phyloP scores from a whole-genome alignment of 129 eudicot genomes.

The Artemisia argyi region DNA sequence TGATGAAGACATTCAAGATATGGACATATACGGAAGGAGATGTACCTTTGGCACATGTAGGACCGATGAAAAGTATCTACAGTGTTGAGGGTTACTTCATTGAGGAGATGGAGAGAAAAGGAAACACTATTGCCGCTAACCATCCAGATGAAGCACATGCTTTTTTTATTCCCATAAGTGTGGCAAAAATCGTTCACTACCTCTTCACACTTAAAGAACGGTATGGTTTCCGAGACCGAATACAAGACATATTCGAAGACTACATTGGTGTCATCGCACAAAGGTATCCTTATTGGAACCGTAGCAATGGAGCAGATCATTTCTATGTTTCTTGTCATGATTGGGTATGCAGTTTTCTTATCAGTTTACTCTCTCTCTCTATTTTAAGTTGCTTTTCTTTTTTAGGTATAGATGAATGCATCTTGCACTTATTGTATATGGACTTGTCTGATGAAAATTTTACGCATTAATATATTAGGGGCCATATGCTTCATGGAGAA shows the following conservation, averaged over 20 bases:
- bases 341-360: slow-evolving; percentile 36
- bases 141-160: slow-evolving; percentile 66
- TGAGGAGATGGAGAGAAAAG: slow-evolving; percentile 44
- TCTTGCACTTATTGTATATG: too few species aligned
- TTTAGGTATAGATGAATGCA: too few species aligned
- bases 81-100: slow-evolving; percentile 71
- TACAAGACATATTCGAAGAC: slow-evolving; percentile 41
- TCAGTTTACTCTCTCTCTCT: too few species aligned
- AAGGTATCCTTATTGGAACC: slow-evolving; percentile 75
- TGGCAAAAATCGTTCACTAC: slow-evolving; percentile 38
- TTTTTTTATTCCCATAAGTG: slow-evolving; percentile 71
- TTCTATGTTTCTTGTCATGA: slow-evolving; percentile 90
- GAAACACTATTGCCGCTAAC: slow-evolving; percentile 44
- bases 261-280: slow-evolving; percentile 47
- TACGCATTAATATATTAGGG: too few species aligned
- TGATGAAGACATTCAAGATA: slow-evolving; percentile 62
- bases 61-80: slow-evolving; percentile 64
- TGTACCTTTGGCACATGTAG: slow-evolving; percentile 63
- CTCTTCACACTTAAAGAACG: slow-evolving; percentile 41
- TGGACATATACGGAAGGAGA: slow-evolving; percentile 81
- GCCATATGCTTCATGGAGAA: background rate
- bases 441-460: too few species aligned
- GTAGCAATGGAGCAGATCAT: slow-evolving; percentile 76
- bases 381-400: too few species aligned
- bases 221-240: slow-evolving; percentile 23